Conservation (phyloP, 2,329 filamentous ascomycete genomes). For the Scedosporium boydii region DNA sequence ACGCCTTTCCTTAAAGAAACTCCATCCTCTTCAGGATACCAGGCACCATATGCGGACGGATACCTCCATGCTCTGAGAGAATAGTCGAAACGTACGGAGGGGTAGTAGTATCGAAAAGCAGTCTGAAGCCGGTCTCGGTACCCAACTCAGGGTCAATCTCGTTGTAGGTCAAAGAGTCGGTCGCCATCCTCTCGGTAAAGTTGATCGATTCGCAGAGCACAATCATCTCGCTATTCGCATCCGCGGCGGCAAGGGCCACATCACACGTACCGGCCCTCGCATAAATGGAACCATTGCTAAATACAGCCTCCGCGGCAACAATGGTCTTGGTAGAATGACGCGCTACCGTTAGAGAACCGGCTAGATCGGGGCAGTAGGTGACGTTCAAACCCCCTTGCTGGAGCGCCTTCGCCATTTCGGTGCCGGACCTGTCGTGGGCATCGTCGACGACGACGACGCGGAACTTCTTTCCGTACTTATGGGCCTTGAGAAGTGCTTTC, state of each 20-base stretch:
- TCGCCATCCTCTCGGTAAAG: constrained; percentile 74
- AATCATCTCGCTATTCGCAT: constrained; percentile 69
- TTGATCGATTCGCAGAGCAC: constrained; percentile 93
- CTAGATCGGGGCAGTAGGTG: constrained; percentile 68
- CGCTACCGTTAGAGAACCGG: constrained; percentile 66
- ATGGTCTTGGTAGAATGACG: constrained; percentile 62
- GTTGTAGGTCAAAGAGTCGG: constrained; percentile 90
- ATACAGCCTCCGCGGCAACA: constrained; percentile 88
- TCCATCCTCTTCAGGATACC: constrained; percentile 10
- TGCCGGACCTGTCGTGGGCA: constrained; percentile 41
- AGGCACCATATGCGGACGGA: constrained; percentile 6
- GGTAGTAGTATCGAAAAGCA: constrained; percentile 88
- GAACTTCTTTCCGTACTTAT: constrained; percentile 62
- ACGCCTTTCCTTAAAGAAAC: constrained; percentile 4
- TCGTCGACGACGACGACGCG: constrained; percentile 77
- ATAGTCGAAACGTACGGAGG: constrained; percentile 81
- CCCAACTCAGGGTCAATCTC: constrained; percentile 74
- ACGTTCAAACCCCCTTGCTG: constrained; percentile 61
- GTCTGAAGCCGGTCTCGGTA: constrained; percentile 41
- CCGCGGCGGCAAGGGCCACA: constrained; percentile 72
- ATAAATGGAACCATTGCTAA: constrained; percentile 87
- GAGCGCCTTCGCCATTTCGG: constrained; percentile 59
- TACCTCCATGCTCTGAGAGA: constrained; percentile 72
- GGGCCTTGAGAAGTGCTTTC: constrained; percentile 66
- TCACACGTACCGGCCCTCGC: constrained; percentile 80